Evolutionary conservation across 2,329 filamentous ascomycete species (phyloP), one percentile per base, ranked within the genome.

Genomic region (Zymoseptoria pseudotritici): DNA sequence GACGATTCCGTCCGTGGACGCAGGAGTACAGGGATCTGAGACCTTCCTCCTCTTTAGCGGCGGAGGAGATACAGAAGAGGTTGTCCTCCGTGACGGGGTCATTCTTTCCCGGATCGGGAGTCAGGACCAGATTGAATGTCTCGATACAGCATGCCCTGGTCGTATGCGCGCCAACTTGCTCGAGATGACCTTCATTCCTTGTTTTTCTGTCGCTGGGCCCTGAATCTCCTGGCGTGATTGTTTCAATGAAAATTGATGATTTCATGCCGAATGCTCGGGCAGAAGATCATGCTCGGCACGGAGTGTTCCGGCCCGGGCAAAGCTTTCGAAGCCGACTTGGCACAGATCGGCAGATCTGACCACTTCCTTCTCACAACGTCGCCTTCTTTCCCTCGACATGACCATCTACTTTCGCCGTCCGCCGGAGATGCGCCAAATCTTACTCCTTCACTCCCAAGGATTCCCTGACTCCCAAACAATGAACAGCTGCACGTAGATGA

Each of bases 31-130:
- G 4, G 19, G 52, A 50, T 5, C 36, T 36, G 53, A 52, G n/a
- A 63, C 46, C 58, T 59, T 64, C 24, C 61, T 62, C 31, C 70
- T 70, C 57, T 72, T 73, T 13, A 64, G 54, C 20, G 70, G 69
- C n/a, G 72, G 71, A 49, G 72, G 71, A 13, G 70, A 72, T 55
- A 72, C 67, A 17, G 65, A 67, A 51, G 19, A 19, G 20, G 19
- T 20, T 21, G 53, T 24, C 29, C 26, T 55, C 22, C 53, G 26
- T 22, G 7, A 19, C n/a, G n/a, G n/a, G 46, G 53, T 26, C 53
- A 31, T 55, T 42, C n/a, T 55, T 19, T 20, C n/a, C 19, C n/a
- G 8, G n/a, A 20, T 42, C 20, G 21, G 31, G 10, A 26, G 9
- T 42, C 19, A 36, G 36, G 11, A 26, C 3, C 22, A 31, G n/a